Evolutionary conservation across 78 protist species (phyloP), one percentile per base, ranked within the genome.

Genomic region (Dictyostelium brefeldianum): DNA sequence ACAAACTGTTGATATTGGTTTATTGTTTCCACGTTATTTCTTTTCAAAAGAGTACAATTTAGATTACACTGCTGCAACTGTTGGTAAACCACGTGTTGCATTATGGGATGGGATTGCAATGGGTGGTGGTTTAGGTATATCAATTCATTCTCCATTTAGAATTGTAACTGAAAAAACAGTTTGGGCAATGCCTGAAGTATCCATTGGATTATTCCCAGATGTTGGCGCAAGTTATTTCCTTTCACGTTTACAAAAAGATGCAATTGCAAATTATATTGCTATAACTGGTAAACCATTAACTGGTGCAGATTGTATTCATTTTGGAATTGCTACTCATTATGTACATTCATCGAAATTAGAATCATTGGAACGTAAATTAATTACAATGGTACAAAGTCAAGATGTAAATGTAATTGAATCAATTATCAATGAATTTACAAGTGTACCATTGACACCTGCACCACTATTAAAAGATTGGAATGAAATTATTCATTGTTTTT

Each of bases 161-260:
- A 81, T 97, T 56, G 97, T 90, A 4, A 97, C 99, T 15, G 98
- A 97, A 69, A 84, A 29, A 46, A 91, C 99, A 11, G 57, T 97
- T 51, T 96, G 97, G 91, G 98, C 98, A 47, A 97, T 97, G 98
- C 99, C 99, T 4, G 99, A 97, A 90, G 93, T 87, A 57, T 56
- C 75, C 4, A 96, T 96, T 51, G 98, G 98, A 64, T 59, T 96
- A 51, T 97, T 97, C 79, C 95, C 97, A 46, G 98, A 96, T 83
- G 98, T 95, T 29, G 97, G 98, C 3, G 98, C 94, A 65, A 81
- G 90, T 50, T 85, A 73, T 47, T 93, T 93, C 74, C 56, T 93
- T 57, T 17, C 79, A 18, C 41, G 93, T 48, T 64, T 87, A 53
- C 1, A 78, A 36, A 75, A 57, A 83, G 91, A 83, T 43, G 81